A percentile compares a stretch with the other conserved stretches of the same genome.
phyloP scores from a whole-genome alignment of 2,329 filamentous ascomycete species.

The Beauveria bassiana region DNA sequence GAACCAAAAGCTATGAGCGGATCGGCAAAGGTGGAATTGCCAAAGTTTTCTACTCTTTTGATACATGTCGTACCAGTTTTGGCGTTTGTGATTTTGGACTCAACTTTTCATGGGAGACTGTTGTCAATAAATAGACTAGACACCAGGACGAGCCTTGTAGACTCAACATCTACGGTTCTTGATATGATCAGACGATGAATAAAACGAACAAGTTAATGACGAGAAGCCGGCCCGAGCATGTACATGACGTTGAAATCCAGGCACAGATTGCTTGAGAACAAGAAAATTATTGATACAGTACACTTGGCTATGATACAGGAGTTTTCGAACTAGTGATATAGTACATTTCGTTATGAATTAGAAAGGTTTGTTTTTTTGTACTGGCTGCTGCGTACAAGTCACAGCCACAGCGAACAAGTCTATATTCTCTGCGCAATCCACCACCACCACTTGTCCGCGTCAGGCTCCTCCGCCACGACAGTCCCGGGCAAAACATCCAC shows the following conservation, averaged over 20 bases:
- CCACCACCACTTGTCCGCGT: constrained; percentile 77
- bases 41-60: background rate
- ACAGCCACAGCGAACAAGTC: constrained; percentile 10
- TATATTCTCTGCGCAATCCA: constrained; percentile 78
- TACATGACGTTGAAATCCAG: too few species aligned
- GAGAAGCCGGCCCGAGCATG: background rate
- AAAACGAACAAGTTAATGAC: constrained; percentile 4
- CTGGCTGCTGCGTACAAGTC: too few species aligned
- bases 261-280: too few species aligned
- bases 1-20: constrained; percentile 40
- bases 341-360: too few species aligned
- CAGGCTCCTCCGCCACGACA: constrained; percentile 56
- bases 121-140: constrained; percentile 9
- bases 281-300: background rate
- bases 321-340: too few species aligned
- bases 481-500: constrained; percentile 74
- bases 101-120: constrained; percentile 9
- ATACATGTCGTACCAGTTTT: constrained; percentile 18
- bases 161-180: constrained; percentile 34
- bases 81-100: constrained; percentile 20
- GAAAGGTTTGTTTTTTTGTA: too few species aligned
- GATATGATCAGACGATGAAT: constrained; percentile 10
- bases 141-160: constrained; percentile 20
- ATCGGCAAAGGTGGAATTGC: background rate
- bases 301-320: too few species aligned